These are phyloP conservation scores for Rehmannia glutinosa DNA, from an alignment of 257 asterid genomes.

Conservation along the genomic window DNA sequence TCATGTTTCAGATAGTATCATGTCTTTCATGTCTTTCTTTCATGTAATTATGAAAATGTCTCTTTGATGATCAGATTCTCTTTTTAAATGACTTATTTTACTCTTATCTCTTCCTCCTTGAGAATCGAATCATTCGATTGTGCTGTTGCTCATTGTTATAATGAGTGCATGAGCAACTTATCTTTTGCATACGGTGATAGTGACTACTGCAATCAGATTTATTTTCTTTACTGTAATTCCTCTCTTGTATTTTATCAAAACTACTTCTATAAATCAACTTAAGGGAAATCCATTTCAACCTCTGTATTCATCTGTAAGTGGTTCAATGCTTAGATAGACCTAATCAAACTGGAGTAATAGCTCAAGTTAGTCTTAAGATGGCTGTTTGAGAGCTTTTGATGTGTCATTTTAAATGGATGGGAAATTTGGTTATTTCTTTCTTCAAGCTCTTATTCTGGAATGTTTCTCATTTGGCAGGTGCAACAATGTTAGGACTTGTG, in stretches of 20 bases:
- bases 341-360: conserved; percentile 9
- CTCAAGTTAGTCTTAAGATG: not conserved
- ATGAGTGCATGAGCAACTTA: not conserved
- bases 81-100: not conserved
- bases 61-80: not conserved
- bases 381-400: not conserved
- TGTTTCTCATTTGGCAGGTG: conserved; percentile 51
- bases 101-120: not conserved
- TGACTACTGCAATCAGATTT: not conserved
- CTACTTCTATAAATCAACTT: not conserved
- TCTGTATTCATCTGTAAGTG: not conserved
- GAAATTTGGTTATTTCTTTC: not conserved
- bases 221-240: not conserved
- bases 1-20: too few species aligned
- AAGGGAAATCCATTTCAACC: not conserved
- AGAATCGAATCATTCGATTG: not conserved
- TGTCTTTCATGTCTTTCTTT: too few species aligned
- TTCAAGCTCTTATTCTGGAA: conserved; percentile 1
- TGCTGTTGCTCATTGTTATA: not conserved
- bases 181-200: too few species aligned
- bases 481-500: conserved; percentile 76
- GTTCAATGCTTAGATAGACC: not conserved
- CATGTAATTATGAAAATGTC: not conserved
- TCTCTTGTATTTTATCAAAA: not conserved
- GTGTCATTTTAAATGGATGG: not conserved